Evolutionary conservation across 2,329 filamentous ascomycete genomes (phyloP).

Genomic region (Sporothrix schenckii): DNA sequence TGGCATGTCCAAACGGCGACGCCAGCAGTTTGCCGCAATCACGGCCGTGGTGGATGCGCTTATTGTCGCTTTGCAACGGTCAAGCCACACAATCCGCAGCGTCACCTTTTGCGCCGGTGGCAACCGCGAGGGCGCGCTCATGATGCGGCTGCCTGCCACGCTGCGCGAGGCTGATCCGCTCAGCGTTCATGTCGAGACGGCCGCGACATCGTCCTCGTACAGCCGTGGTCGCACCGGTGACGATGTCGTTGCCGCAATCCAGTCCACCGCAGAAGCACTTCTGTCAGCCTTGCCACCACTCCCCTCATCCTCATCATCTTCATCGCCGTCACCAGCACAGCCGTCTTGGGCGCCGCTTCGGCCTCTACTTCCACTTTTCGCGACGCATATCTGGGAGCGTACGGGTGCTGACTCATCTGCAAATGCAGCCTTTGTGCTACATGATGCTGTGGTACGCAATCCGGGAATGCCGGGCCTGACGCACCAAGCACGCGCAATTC

Average conservation of each 20-base stretch:
- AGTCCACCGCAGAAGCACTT: slow-evolving; percentile 47
- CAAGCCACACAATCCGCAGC: slow-evolving; percentile 61
- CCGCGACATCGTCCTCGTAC: slow-evolving; percentile 8
- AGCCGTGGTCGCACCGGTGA: slow-evolving; percentile 6
- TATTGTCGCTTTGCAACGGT: slow-evolving; percentile 57
- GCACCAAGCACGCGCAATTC: slow-evolving; percentile 69
- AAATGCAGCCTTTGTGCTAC: slow-evolving; percentile 70
- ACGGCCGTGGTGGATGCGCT: slow-evolving; percentile 78
- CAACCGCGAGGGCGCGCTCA: slow-evolving; percentile 80
- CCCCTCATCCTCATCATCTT: not conserved
- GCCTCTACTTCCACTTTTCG: slow-evolving; percentile 50
- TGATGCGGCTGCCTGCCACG: slow-evolving; percentile 64
- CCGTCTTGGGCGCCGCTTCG: not conserved
- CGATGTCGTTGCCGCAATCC: slow-evolving; percentile 38
- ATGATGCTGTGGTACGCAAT: slow-evolving; percentile 69
- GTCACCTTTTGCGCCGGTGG: slow-evolving; percentile 84
- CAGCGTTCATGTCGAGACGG: slow-evolving; percentile 38
- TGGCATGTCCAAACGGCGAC: slow-evolving; percentile 77
- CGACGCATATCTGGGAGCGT: slow-evolving; percentile 55
- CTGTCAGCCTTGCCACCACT: slow-evolving; percentile 49
- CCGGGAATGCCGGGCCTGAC: slow-evolving; percentile 72
- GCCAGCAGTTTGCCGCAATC: slow-evolving; percentile 82
- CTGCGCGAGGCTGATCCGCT: slow-evolving; percentile 70
- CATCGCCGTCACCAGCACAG: not conserved
- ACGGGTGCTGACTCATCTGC: slow-evolving; percentile 53